Evolutionary conservation across 2,329 filamentous ascomycete genomes (phyloP).

Genomic region (Cadophora gregata): DNA sequence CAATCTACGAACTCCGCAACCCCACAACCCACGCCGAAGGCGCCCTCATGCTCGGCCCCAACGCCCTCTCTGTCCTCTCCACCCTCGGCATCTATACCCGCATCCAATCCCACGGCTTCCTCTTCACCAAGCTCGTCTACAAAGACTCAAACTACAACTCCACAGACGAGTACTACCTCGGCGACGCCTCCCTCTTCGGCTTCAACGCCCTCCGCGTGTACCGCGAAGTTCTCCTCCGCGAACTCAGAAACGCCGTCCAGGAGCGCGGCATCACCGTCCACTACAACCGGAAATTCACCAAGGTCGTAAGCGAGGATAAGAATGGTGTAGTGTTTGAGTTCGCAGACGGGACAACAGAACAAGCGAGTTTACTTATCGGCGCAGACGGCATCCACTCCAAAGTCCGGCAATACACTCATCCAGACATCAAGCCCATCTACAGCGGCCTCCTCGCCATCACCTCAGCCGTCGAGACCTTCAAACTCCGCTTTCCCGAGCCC

Average conservation of each 20-base stretch:
- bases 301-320: conserved; percentile 50
- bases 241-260: conserved; percentile 51
- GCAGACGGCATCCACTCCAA: conserved; percentile 66
- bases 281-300: conserved; percentile 55
- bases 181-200: conserved; percentile 53
- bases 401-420: conserved; percentile 58
- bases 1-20: conserved; percentile 57
- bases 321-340: conserved; percentile 54
- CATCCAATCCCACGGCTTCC: conserved; percentile 52
- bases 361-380: conserved; percentile 56
- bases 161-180: conserved; percentile 55
- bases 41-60: conserved; percentile 64
- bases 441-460: conserved; percentile 53
- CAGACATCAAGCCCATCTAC: conserved; percentile 55
- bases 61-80: conserved; percentile 61
- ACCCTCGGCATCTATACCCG: conserved; percentile 54
- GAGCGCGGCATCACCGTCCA: conserved; percentile 50
- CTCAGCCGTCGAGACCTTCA: conserved; percentile 35
- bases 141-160: conserved; percentile 45
- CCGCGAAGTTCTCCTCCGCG: conserved; percentile 56
- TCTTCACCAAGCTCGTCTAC: conserved; percentile 58
- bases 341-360: conserved; percentile 50
- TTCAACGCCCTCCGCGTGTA: conserved; percentile 62
- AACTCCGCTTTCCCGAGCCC: conserved; percentile 30
- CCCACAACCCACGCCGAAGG: conserved; percentile 56